Evolutionary conservation across 2,329 filamentous ascomycete genomes (phyloP).

Genomic region (Sclerotinia glacialis): DNA sequence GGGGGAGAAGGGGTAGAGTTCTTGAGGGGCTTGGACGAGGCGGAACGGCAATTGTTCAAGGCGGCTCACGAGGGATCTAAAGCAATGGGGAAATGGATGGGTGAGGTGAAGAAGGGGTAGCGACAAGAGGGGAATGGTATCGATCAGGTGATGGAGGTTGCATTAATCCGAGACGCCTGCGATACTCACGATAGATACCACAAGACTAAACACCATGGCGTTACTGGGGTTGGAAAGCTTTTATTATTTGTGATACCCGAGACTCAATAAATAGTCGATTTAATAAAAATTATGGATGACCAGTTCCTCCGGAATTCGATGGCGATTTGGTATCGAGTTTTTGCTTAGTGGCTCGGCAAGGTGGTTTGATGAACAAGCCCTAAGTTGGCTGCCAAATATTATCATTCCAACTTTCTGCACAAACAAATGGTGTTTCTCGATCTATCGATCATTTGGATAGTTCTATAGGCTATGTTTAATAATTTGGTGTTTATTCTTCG

Average conservation of each 20-base stretch:
- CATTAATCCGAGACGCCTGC: neutral
- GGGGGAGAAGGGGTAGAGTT: slow-evolving; percentile 77
- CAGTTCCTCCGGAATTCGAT: neutral
- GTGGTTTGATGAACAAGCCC: neutral
- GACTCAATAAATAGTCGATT: neutral
- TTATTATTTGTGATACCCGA: slow-evolving; percentile 8
- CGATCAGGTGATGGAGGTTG: neutral
- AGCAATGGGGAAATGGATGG: slow-evolving; percentile 67
- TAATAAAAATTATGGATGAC: neutral
- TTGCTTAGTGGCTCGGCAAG: neutral
- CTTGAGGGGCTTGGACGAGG: slow-evolving; percentile 82
- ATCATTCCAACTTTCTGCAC: no score
- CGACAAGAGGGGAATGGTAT: neutral
- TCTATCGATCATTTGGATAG: neutral
- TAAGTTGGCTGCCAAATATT: neutral
- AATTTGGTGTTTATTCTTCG: neutral
- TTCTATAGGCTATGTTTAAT: neutral
- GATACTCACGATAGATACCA: neutral
- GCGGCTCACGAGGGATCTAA: slow-evolving; percentile 72
- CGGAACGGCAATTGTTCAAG: slow-evolving; percentile 74
- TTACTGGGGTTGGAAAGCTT: neutral
- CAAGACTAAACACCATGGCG: neutral
- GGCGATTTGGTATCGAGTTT: neutral
- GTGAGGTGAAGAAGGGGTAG: slow-evolving; percentile 38
- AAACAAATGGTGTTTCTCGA: neutral